Base-by-base conservation (phyloP, 2,329 filamentous ascomycete genomes). In the Ceratocystis huliohia region DNA sequence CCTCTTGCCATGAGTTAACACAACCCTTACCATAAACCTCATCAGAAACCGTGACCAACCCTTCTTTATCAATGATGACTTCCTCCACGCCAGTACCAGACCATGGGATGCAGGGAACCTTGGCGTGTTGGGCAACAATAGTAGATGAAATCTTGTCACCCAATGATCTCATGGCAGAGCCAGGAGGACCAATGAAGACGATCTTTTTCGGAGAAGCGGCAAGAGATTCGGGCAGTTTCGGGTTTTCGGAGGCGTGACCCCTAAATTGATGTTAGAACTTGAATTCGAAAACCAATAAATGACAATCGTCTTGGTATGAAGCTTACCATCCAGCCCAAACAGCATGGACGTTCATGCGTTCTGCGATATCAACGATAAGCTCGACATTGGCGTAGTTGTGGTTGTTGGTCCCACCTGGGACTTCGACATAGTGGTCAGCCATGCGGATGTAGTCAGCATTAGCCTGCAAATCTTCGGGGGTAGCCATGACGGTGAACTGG, bases 361-460 rank as follows among this genome's bases (percentile, higher is more conserved):
- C 94, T 30, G 94, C 94, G 75, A 99, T 86, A 80, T 99, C 94
- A 71, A 99, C 94, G 77, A 99, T 99, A 75, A 99, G 83, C 80
- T 99, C 94, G 68, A 99, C 94, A 76, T 99, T 99, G 79, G 94
- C 94, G 78, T 99, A 99, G 79, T 99, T 99, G 87, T 99, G 96
- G 84, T 99, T 99, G 81, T 99, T 99, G 69, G 94, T 99, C 74
- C 94, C 94, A 74, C 94, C 94, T 44, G 94, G 94, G 69, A 99
- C 93, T 80, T 99, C 94, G 72, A 99, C 94, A 77, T 99, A 99
- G 82, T 96, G 91, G 79, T 99, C 94, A 44, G 94, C 94, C 94
- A 99, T 97, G 76, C 94, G 86, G 76, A 99, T 99, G 80, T 99
- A 99, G 79, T 99, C 94, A 71, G 94, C 94, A 77, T 99, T 99